Conservation (phyloP, 108 stramenopile genomes). For the Nannochloropsis oceanica region DNA sequence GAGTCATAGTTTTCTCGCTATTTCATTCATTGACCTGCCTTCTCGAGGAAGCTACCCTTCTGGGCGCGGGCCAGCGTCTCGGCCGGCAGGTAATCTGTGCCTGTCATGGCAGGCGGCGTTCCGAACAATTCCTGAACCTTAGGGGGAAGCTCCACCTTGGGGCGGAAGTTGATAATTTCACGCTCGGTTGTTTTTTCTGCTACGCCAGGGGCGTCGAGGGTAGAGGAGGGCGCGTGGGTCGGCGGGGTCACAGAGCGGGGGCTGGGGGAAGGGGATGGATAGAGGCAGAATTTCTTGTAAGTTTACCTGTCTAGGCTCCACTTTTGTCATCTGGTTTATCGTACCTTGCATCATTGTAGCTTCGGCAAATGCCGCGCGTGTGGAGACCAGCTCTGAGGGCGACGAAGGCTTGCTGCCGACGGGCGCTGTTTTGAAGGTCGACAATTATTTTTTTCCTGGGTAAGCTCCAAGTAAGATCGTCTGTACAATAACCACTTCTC, state of each 20-base stretch:
- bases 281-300: background rate
- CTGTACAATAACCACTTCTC: no score
- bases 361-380: no score
- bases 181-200: background rate
- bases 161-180: background rate
- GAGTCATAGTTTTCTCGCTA: no score
- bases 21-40: constrained; percentile 8
- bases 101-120: background rate
- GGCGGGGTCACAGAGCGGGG: background rate
- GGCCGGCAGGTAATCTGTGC: background rate
- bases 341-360: no score
- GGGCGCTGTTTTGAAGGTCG: no score
- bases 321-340: no score
- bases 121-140: background rate
- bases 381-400: no score
- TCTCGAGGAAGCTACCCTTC: background rate
- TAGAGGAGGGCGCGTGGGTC: background rate
- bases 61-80: background rate
- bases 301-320: no score
- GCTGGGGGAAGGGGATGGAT: background rate
- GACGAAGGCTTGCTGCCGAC: no score
- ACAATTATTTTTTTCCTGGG: no score
- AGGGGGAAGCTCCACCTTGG: background rate
- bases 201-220: background rate
- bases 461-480: no score